These are phyloP conservation scores for Raddia distichophylla DNA, from an alignment of 176 grass and related monocot species.

Conservation along the genomic window DNA sequence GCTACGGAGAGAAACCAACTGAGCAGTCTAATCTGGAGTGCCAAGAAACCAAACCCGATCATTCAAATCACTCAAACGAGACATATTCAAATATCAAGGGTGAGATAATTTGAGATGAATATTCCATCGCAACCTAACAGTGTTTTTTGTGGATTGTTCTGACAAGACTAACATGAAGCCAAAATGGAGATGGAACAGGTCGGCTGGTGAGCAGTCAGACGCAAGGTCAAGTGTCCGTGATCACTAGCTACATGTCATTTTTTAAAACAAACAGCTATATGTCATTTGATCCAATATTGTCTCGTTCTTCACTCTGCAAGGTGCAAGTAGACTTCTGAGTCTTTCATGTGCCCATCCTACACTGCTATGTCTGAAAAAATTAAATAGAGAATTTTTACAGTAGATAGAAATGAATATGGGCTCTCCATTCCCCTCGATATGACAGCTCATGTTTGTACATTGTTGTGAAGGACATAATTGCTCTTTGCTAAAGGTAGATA, in stretches of 20 bases:
- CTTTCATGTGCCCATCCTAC: constrained; percentile 22
- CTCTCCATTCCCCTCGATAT: too few species aligned
- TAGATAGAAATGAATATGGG: too few species aligned
- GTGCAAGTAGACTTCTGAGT: constrained; percentile 12
- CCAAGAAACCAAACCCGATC: constrained; percentile 1
- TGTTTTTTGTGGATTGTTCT: constrained; percentile 27
- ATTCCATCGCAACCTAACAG: constrained; percentile 39
- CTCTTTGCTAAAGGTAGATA: too few species aligned
- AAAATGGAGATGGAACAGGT: constrained; percentile 33
- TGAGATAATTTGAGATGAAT: constrained; percentile 44
- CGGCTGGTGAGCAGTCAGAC: constrained; percentile 35
- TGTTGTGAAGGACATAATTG: too few species aligned
- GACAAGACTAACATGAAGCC: constrained; percentile 16
- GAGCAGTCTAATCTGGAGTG: neutral
- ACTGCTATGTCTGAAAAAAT: neutral
- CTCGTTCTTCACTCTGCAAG: constrained; percentile 31
- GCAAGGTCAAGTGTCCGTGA: constrained; percentile 14
- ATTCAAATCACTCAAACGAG: constrained; percentile 26
- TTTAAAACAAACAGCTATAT: neutral
- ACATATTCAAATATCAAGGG: neutral
- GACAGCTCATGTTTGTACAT: too few species aligned
- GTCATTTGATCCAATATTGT: constrained; percentile 41
- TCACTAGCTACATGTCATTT: constrained; percentile 24
- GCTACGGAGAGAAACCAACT: neutral
- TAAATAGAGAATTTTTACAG: too few species aligned